A percentile compares a stretch with the other conserved stretches of the same genome.
phyloP scores from a whole-genome alignment of 148 eudicot genomes.

The Spergularia marina region DNA sequence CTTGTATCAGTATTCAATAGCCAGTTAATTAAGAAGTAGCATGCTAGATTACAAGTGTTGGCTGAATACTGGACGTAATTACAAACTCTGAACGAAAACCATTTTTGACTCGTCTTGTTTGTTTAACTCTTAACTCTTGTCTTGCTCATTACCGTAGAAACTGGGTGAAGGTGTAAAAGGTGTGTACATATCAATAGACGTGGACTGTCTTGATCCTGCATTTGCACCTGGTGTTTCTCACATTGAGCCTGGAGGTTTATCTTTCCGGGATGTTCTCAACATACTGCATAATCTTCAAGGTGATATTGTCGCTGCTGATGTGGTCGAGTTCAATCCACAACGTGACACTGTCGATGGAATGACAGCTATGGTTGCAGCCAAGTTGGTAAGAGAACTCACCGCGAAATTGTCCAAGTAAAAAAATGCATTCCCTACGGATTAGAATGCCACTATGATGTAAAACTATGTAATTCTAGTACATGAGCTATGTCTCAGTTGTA shows the following conservation, averaged over 20 bases:
- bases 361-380: slow-evolving; percentile 99
- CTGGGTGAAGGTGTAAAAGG: slow-evolving; percentile 96
- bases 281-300: slow-evolving; percentile 89
- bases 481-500: neutral
- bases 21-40: no score
- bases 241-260: slow-evolving; percentile 92
- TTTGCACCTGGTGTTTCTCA: slow-evolving; percentile 98
- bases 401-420: slow-evolving; percentile 78
- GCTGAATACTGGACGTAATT: no score
- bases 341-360: slow-evolving; percentile 96
- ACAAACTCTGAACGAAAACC: no score
- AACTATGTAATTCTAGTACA: neutral
- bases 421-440: neutral
- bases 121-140: neutral
- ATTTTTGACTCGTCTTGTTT: no score
- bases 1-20: no score
- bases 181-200: slow-evolving; percentile 79
- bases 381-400: slow-evolving; percentile 80
- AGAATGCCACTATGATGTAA: neutral
- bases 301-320: slow-evolving; percentile 87
- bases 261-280: slow-evolving; percentile 87
- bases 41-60: neutral
- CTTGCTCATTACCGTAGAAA: slow-evolving; percentile 45
- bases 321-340: slow-evolving; percentile 96
- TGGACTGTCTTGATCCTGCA: slow-evolving; percentile 93